phyloP scores from a whole-genome alignment of 176 grass and related monocot genomes.

The Avena atlantica region DNA sequence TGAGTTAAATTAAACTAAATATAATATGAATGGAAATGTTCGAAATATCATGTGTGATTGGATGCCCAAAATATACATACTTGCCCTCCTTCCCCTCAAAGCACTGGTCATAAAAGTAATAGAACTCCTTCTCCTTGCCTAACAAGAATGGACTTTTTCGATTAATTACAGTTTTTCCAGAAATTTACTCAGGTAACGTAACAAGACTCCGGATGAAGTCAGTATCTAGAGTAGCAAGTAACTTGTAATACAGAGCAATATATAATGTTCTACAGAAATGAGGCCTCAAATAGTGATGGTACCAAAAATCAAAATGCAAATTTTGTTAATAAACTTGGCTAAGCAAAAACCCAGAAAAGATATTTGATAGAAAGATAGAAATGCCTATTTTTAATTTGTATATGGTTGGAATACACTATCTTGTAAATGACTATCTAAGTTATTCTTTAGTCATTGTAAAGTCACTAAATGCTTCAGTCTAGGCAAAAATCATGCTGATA shows the following conservation, averaged over 20 bases:
- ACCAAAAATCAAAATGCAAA: conserved; percentile 14
- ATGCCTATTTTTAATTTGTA: not conserved
- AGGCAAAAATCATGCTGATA: conserved; percentile 19
- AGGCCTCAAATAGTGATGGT: conserved; percentile 13
- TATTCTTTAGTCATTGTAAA: not conserved
- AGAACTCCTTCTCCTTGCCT: conserved; percentile 97
- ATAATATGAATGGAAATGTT: conserved; percentile 14
- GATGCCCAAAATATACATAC: conserved; percentile 66
- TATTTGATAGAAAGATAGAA: conserved; percentile 33
- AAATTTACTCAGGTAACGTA: not conserved
- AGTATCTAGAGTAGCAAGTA: conserved; percentile 15
- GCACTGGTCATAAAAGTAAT: conserved; percentile 93
- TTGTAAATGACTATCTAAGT: not conserved
- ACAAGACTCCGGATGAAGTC: not conserved
- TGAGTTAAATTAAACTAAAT: conserved; percentile 4
- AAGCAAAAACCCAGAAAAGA: not conserved
- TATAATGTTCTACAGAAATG: conserved; percentile 30
- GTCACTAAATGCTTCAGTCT: not conserved
- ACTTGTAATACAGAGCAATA: not conserved
- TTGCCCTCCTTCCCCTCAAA: conserved; percentile 92
- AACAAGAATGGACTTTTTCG: conserved; percentile 47
- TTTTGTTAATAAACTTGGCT: not conserved
- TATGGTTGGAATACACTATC: not conserved
- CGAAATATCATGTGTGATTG: conserved; percentile 40
- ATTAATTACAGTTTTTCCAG: conserved; percentile 26